phyloP scores from a whole-genome alignment of 2,329 filamentous ascomycete species.

The Ceratocystis eucalypticola region DNA sequence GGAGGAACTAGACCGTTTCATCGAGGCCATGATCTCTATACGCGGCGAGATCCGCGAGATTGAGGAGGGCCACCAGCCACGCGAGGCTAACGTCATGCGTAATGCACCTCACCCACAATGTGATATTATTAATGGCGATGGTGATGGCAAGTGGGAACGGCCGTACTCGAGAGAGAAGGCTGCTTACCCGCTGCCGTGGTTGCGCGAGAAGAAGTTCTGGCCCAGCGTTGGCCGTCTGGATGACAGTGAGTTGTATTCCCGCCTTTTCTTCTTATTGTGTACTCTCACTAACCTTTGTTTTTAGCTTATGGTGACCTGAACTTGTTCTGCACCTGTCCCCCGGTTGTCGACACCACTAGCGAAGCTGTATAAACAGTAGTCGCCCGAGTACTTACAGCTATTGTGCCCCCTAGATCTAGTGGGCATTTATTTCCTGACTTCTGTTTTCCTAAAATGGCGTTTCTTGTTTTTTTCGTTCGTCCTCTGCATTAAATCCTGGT shows the following conservation, averaged over 20 bases:
- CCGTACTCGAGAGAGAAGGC: slow-evolving; percentile 69
- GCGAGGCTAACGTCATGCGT: slow-evolving; percentile 71
- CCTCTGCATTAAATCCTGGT: slow-evolving; percentile 3
- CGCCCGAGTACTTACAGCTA: not conserved
- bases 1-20: slow-evolving; percentile 85
- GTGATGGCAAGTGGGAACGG: slow-evolving; percentile 56
- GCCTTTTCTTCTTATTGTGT: not conserved
- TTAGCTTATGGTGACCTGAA: slow-evolving; percentile 79
- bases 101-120: slow-evolving; percentile 75
- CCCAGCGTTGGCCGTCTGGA: slow-evolving; percentile 74
- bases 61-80: slow-evolving; percentile 64
- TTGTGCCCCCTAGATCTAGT: not conserved
- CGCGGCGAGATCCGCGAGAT: slow-evolving; percentile 71
- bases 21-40: slow-evolving; percentile 77
- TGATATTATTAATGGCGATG: slow-evolving; percentile 54
- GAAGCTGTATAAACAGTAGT: slow-evolving; percentile 18
- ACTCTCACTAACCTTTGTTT: not conserved
- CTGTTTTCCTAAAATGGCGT: slow-evolving; percentile 4
- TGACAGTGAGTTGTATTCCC: slow-evolving; percentile 50
- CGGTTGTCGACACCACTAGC: slow-evolving; percentile 52
- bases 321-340: slow-evolving; percentile 87
- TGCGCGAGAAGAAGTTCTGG: slow-evolving; percentile 98
- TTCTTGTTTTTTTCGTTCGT: slow-evolving; percentile 11
- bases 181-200: slow-evolving; percentile 69
- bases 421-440: not conserved